Base-by-base conservation (phyloP, 2,329 filamentous ascomycete genomes). In the Cladophialophora yegresii region DNA sequence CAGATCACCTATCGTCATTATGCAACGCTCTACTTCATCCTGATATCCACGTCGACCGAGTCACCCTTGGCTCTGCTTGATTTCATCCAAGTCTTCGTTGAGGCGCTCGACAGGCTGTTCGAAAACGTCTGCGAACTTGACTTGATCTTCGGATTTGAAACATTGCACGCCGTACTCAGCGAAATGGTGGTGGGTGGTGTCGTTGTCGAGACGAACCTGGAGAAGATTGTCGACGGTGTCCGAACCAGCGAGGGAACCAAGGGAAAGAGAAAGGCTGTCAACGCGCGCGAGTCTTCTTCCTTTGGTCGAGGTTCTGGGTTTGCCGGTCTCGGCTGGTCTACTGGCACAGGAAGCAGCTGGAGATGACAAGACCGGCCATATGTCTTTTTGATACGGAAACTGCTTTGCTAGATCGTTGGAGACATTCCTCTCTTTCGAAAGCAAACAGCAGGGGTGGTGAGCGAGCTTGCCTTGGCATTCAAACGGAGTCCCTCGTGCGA, bases 101-200 rank as follows among this genome's bases (percentile, higher is more conserved):
- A 99, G 78, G 89, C 93, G 0, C 85, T 99, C 40, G 95, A 99
- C 77, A 87, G 92, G 69, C 83, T 99, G 47, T 99, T 99, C 75
- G 95, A 98, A 80, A 97, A 99, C 76, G 95, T 99, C 9, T 99
- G 95, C 83, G 95, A 99, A 81, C 83, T 99, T 62, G 93, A 99
- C 77, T 84, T 99, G 71, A 99, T 99, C 77, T 99, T 99, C 82
- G 98, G 98, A 76, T 99, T 96, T 72, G 95, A 99, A 83, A 96
- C 92, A 16, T 83, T 99, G 73, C 95, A 99, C 81, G 90, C 93
- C 1, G 71, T 72, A 12, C 67, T 72, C n/a, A 65, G 70, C 51
- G 71, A 72, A 62, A 72, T 72, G 71, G 65, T 72, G 12, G 67
- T 72, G 6, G 71, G 71, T n/a, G 73, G 76, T 55, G 73, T 72